Percentiles rank a stretch among this genome's conserved stretches.
Evolutionary conservation across 2,329 filamentous ascomycete species (phyloP).

Genomic region (Ophiocordyceps polyrhachis-furcata): DNA sequence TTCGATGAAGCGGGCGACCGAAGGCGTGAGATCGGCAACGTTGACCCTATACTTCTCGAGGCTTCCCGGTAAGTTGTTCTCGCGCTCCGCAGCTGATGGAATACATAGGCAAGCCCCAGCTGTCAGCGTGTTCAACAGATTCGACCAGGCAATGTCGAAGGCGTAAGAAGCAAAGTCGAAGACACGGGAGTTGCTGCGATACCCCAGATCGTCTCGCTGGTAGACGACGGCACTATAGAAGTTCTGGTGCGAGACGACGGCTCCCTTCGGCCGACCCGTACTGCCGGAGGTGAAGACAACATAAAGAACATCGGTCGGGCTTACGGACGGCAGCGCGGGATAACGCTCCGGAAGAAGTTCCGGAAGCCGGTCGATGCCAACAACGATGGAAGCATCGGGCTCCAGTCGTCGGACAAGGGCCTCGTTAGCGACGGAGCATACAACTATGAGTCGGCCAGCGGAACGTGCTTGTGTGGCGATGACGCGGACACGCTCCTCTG

Average conservation of each 20-base stretch:
- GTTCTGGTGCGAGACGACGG: conserved; percentile 6
- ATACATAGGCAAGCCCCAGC: conserved; percentile 3
- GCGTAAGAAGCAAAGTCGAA: conserved; percentile 5
- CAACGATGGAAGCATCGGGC: neutral
- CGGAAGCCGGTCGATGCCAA: neutral
- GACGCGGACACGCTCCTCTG: conserved; percentile 3
- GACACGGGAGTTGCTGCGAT: neutral
- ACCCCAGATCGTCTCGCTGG: conserved; percentile 2
- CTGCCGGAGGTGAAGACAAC: conserved; percentile 10
- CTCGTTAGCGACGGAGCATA: conserved; percentile 4
- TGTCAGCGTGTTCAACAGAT: conserved; percentile 1
- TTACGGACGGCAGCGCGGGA: conserved; percentile 1
- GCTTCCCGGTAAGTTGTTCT: conserved; percentile 3
- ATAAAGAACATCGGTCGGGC: conserved; percentile 5
- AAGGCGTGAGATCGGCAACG: conserved; percentile 5
- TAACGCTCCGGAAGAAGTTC: neutral
- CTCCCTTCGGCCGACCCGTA: conserved; percentile 10
- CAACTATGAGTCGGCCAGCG: conserved; percentile 1
- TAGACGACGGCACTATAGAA: conserved; percentile 3
- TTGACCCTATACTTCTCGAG: conserved; percentile 3
- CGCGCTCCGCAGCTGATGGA: conserved; percentile 3
- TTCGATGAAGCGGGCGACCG: conserved; percentile 4
- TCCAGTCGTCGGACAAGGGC: conserved; percentile 2
- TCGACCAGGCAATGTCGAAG: conserved; percentile 3
- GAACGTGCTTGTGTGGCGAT: conserved; percentile 4